Percentiles rank a stretch among this genome's conserved stretches.
Conservation (phyloP, 83 land plant species). For the Diphasiastrum complanatum region DNA sequence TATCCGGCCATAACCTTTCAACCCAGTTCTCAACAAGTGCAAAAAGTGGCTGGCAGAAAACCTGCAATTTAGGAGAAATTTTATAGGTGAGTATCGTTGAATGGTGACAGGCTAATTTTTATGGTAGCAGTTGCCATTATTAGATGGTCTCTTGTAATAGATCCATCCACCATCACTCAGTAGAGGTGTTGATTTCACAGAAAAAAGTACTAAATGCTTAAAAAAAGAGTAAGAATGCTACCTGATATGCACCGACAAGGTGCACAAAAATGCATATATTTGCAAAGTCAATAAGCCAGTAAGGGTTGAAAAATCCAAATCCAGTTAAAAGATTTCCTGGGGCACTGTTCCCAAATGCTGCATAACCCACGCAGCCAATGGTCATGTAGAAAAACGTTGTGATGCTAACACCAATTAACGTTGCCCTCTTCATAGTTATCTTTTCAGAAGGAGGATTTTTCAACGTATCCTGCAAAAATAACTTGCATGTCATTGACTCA, state of each 20-base stretch:
- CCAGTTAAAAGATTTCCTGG: conserved; percentile 14
- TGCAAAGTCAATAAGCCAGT: conserved; percentile 11
- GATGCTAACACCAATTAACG: not conserved
- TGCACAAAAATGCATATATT: conserved; percentile 1
- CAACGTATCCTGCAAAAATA: conserved; percentile 1
- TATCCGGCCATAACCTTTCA: conserved; percentile 37
- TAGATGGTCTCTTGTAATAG: no score
- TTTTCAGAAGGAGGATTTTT: conserved; percentile 1
- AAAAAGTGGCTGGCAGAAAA: conserved; percentile 52
- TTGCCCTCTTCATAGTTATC: not conserved
- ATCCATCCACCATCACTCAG: no score
- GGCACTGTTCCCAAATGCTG: conserved; percentile 1
- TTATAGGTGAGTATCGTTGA: no score
- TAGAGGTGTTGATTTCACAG: no score
- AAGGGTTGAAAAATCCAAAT: conserved; percentile 9
- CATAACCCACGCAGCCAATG: conserved; percentile 4
- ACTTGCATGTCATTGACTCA: not conserved
- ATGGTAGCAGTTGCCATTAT: no score
- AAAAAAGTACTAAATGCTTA: no score
- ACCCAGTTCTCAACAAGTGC: conserved; percentile 36
- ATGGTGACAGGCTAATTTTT: no score
- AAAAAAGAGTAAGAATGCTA: no score
- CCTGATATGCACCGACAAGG: conserved; percentile 14
- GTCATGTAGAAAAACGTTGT: conserved; percentile 6
- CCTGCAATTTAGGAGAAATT: no score